Conservation (phyloP, 2,329 filamentous ascomycete genomes). For the Colletotrichum viniferum region DNA sequence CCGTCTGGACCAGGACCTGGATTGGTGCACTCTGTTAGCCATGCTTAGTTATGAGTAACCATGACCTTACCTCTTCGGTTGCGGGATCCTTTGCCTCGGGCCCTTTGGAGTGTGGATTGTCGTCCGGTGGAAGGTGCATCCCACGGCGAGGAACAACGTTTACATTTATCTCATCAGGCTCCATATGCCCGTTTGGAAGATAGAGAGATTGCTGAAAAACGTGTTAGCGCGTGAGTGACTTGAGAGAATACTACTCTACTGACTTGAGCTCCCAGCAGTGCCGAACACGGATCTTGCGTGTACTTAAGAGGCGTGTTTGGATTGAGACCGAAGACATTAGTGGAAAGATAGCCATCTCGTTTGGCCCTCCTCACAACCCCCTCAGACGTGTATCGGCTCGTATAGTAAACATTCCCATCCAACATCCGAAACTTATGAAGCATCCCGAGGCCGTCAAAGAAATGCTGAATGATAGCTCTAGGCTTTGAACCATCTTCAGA, state of each 20-base stretch:
- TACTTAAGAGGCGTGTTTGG: conserved; percentile 18
- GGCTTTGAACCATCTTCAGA: conserved; percentile 22
- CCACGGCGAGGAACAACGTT: conserved; percentile 19
- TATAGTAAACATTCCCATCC: conserved; percentile 12
- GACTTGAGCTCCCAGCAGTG: conserved; percentile 19
- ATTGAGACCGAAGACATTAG: conserved; percentile 16
- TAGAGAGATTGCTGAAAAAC: conserved; percentile 14
- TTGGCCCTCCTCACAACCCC: conserved; percentile 16
- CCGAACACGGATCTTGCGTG: conserved; percentile 18
- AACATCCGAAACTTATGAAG: conserved; percentile 20
- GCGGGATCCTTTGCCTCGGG: neutral
- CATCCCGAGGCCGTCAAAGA: conserved; percentile 22
- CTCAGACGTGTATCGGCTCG: conserved; percentile 19
- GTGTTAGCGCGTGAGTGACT: neutral
- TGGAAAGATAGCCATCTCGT: conserved; percentile 11
- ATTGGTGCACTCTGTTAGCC: neutral
- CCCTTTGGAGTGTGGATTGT: conserved; percentile 15
- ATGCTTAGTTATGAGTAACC: neutral
- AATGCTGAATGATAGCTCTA: conserved; percentile 21
- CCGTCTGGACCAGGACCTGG: conserved; percentile 16
- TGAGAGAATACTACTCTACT: neutral
- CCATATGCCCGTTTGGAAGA: neutral
- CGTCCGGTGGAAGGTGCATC: conserved; percentile 17
- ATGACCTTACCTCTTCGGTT: neutral
- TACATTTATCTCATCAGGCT: conserved; percentile 15